A percentile compares a stretch with the other conserved stretches of the same genome.
These are phyloP conservation scores for Entoloma clypeatum DNA, from an alignment of 1,284 basidiomycete species.

Conservation along the genomic window DNA sequence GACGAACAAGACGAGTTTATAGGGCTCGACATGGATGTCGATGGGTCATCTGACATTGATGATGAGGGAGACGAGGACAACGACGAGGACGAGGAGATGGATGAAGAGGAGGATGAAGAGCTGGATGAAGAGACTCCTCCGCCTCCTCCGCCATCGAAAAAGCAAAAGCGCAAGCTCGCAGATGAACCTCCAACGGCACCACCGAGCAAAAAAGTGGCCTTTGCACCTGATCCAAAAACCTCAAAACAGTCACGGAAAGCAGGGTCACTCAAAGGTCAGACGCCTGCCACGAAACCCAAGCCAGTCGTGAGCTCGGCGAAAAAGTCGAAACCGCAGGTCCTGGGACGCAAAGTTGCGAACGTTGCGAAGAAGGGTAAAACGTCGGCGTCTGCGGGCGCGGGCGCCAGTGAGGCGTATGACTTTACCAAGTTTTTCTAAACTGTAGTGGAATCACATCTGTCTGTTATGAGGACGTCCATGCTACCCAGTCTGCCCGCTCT, in stretches of 20 bases:
- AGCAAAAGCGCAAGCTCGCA: constrained; percentile 49
- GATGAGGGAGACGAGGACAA: constrained; percentile 29
- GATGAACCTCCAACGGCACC: constrained; percentile 27
- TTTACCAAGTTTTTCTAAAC: constrained; percentile 50
- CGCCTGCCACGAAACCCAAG: constrained; percentile 11
- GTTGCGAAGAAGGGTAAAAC: constrained; percentile 25
- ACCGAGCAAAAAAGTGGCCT: constrained; percentile 49
- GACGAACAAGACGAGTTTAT: too few relatives aligned
- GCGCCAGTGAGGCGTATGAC: constrained; percentile 45
- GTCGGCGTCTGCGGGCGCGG: constrained; percentile 13
- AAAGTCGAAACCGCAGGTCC: constrained; percentile 12
- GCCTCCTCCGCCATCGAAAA: constrained; percentile 31
- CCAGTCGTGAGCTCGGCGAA: constrained; percentile 1
- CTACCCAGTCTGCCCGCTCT: not conserved
- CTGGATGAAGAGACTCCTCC: too few relatives aligned
- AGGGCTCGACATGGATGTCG: too few relatives aligned
- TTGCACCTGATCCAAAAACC: constrained; percentile 28
- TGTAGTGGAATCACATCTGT: not conserved
- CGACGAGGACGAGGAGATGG: constrained; percentile 28
- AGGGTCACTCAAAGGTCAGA: constrained; percentile 15
- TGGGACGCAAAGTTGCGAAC: constrained; percentile 24
- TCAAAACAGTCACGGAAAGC: constrained; percentile 31
- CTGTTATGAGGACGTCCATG: not conserved
- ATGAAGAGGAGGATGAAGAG: constrained; percentile 26
- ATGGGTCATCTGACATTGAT: constrained; percentile 25